Evolutionary conservation across 164 flowering plant species (phyloP).

Genomic region (Magnolia kwangsiensis): DNA sequence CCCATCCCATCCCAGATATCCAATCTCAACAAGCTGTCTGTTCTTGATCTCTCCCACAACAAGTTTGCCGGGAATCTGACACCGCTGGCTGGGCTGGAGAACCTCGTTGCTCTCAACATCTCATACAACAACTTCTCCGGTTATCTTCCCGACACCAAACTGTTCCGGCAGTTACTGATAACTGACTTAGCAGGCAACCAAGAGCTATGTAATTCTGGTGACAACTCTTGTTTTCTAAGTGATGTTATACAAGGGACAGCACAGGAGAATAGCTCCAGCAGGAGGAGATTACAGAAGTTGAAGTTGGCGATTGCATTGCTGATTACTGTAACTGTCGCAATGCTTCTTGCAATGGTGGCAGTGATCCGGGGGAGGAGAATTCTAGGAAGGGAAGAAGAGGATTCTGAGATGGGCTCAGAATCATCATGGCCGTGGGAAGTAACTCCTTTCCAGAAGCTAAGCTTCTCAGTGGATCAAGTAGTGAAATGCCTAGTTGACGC

Average conservation of each 20-base stretch:
- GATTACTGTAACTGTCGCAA: conserved; percentile 38
- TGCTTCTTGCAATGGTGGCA: conserved; percentile 59
- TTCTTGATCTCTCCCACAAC: conserved; percentile 56
- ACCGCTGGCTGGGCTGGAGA: conserved; percentile 52
- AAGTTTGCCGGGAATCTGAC: conserved; percentile 39
- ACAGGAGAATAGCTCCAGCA: conserved; percentile 5
- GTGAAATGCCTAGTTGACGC: conserved; percentile 51
- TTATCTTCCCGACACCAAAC: conserved; percentile 64
- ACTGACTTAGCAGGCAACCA: conserved; percentile 53
- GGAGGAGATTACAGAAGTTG: conserved; percentile 27
- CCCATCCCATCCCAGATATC: conserved; percentile 43
- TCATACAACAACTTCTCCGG: conserved; percentile 75
- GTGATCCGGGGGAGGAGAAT: conserved; percentile 45
- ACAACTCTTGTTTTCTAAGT: conserved; percentile 48
- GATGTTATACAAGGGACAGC: conserved; percentile 1
- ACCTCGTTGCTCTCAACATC: conserved; percentile 66
- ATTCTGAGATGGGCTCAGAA: conserved; percentile 57
- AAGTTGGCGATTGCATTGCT: conserved; percentile 61
- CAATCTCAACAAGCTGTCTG: conserved; percentile 50
- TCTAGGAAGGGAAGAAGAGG: conserved; percentile 35
- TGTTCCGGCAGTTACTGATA: conserved; percentile 60
- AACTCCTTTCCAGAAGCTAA: conserved; percentile 81
- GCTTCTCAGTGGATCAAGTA: conserved; percentile 58
- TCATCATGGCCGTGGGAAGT: conserved; percentile 66
- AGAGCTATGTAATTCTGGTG: conserved; percentile 47